Percentiles rank a stretch among this genome's conserved stretches.
Evolutionary conservation across 441 rosid species (phyloP).

Genomic region (Gossypium gossypioides): DNA sequence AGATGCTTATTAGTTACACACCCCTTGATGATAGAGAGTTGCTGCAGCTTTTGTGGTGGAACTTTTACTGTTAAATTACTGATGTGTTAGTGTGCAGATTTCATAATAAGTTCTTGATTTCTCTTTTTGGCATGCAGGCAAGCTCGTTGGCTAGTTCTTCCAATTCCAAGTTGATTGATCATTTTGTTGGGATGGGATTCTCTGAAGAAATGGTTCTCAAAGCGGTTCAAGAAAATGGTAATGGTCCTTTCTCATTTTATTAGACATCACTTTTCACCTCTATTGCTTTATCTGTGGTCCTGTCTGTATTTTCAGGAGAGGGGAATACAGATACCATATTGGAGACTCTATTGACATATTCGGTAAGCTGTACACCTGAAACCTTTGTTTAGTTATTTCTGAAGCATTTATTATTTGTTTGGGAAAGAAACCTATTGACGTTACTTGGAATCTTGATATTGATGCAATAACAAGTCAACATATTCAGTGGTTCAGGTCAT

Average conservation of each 20-base stretch:
- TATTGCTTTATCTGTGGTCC: conserved; percentile 12
- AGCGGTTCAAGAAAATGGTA: conserved; percentile 64
- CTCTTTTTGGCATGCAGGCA: conserved; percentile 27
- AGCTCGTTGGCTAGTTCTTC: conserved; percentile 45
- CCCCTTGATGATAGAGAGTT: background rate
- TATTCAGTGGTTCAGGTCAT: background rate
- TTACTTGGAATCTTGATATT: background rate
- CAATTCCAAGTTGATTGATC: conserved; percentile 50
- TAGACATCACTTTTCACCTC: background rate
- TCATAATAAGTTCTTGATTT: background rate
- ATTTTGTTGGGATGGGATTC: conserved; percentile 67
- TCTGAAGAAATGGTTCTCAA: conserved; percentile 45
- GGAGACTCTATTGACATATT: conserved; percentile 49
- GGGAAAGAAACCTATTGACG: background rate
- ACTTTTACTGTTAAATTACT: background rate
- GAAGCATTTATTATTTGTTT: background rate
- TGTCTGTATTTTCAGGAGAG: conserved; percentile 40
- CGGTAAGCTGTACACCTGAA: conserved; percentile 30
- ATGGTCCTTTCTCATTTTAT: conserved; percentile 1
- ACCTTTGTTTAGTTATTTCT: background rate
- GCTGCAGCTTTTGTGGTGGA: background rate
- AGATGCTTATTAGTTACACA: background rate
- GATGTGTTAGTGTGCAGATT: background rate
- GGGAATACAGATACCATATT: conserved; percentile 44
- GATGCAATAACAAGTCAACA: background rate